These are phyloP conservation scores for Cladophialophora yegresii DNA, from an alignment of 2,329 filamentous ascomycete genomes.

Conservation along the genomic window DNA sequence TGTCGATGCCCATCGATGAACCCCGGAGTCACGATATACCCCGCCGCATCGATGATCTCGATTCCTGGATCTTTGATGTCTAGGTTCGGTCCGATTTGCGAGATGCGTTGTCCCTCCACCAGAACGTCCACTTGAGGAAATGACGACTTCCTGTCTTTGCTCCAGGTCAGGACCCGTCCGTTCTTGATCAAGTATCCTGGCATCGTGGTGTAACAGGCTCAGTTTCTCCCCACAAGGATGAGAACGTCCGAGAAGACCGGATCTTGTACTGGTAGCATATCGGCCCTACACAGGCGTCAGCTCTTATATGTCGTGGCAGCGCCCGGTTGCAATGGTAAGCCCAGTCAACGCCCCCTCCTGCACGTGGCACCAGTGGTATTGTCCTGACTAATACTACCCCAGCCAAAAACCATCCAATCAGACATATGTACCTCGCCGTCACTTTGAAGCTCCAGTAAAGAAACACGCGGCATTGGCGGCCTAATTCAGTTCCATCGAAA, in stretches of 20 bases:
- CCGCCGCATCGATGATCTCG: conserved; percentile 44
- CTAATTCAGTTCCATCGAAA: not conserved
- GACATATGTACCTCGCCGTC: not conserved
- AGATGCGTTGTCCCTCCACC: conserved; percentile 11
- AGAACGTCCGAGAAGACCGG: not conserved
- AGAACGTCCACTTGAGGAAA: conserved; percentile 22
- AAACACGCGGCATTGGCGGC: not conserved
- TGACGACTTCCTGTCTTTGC: not conserved
- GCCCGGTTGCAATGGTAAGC: not conserved
- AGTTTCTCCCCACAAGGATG: not conserved
- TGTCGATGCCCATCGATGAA: conserved; percentile 44
- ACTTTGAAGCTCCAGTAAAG: not conserved
- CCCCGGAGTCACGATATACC: conserved; percentile 38
- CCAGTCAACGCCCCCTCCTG: not conserved
- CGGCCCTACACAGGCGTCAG: too few species aligned
- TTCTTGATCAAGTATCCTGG: conserved; percentile 9
- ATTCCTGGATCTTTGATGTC: not conserved
- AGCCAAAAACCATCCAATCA: not conserved
- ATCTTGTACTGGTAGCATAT: not conserved
- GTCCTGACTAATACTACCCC: not conserved
- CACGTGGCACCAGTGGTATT: not conserved
- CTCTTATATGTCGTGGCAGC: not conserved
- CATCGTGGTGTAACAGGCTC: not conserved
- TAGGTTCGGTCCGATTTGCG: conserved; percentile 12
- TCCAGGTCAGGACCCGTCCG: conserved; percentile 7